phyloP scores from a whole-genome alignment of 73 alveolate genomes.

The Symbiodinium pilosum region DNA sequence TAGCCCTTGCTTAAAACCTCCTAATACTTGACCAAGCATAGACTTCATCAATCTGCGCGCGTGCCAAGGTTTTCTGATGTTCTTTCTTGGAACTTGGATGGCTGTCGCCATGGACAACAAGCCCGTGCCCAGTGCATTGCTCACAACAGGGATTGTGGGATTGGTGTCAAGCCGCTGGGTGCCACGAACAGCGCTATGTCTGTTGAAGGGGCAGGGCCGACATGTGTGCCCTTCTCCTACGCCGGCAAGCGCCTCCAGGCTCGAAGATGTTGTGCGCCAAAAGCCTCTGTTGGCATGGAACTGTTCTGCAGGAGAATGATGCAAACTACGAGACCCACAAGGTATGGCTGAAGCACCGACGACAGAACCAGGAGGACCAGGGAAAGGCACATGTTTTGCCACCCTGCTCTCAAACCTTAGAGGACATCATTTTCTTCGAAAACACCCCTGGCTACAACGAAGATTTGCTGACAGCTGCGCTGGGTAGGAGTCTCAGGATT shows the following conservation, averaged over 20 bases:
- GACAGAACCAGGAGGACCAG: not conserved
- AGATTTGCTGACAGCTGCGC: not conserved
- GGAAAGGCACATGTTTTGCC: no score
- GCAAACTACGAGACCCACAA: not conserved
- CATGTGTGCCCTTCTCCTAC: not conserved
- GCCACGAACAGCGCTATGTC: not conserved
- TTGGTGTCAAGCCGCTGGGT: not conserved
- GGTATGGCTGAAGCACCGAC: not conserved
- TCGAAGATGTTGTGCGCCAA: not conserved
- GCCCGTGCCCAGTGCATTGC: not conserved
- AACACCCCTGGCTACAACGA: not conserved
- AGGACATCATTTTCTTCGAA: not conserved
- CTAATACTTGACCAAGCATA: no score
- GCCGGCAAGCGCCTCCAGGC: not conserved
- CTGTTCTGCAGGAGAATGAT: not conserved
- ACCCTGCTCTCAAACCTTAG: not conserved
- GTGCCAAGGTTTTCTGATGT: not conserved
- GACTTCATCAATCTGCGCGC: no score
- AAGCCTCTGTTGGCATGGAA: no score
- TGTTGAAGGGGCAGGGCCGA: not conserved
- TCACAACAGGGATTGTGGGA: not conserved
- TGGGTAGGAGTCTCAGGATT: not conserved
- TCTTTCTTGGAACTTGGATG: not conserved
- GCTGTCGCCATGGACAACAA: not conserved
- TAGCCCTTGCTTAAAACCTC: no score